phyloP scores from a whole-genome alignment of 805 yeast genomes.

The Myxozyma sirexii region DNA sequence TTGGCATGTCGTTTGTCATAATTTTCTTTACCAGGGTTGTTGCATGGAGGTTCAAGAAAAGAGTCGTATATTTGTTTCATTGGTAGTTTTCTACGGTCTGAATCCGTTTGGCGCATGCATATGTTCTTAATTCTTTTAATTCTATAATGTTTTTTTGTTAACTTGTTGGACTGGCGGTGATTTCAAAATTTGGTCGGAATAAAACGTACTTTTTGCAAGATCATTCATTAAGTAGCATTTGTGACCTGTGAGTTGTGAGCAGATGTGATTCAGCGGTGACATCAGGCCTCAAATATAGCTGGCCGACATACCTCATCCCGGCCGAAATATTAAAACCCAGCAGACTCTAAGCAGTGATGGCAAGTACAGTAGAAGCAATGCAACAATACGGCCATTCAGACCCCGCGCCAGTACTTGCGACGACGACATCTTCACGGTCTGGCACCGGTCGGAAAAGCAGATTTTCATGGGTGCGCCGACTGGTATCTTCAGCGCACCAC shows the following conservation, averaged over 20 bases:
- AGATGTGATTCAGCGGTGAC: too few relatives aligned
- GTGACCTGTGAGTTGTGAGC: background rate
- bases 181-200: background rate
- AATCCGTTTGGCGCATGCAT: constrained; percentile 5
- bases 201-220: background rate
- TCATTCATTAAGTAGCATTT: background rate
- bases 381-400: background rate
- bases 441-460: constrained; percentile 16
- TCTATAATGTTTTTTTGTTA: background rate
- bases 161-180: background rate
- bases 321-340: too few relatives aligned
- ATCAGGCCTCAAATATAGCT: too few relatives aligned
- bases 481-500: constrained; percentile 20
- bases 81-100: background rate
- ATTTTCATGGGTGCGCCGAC: constrained; percentile 32
- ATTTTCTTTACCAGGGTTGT: background rate
- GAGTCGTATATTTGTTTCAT: background rate
- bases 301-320: too few relatives aligned
- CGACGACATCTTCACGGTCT: background rate
- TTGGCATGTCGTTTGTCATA: background rate
- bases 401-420: background rate
- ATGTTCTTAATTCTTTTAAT: background rate
- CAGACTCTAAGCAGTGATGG: background rate
- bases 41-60: background rate
- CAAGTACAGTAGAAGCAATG: background rate